Evolutionary conservation across 176 grass and related monocot genomes (phyloP), one percentile per base, ranked within the genome.

Genomic region (Triticum monococcum): DNA sequence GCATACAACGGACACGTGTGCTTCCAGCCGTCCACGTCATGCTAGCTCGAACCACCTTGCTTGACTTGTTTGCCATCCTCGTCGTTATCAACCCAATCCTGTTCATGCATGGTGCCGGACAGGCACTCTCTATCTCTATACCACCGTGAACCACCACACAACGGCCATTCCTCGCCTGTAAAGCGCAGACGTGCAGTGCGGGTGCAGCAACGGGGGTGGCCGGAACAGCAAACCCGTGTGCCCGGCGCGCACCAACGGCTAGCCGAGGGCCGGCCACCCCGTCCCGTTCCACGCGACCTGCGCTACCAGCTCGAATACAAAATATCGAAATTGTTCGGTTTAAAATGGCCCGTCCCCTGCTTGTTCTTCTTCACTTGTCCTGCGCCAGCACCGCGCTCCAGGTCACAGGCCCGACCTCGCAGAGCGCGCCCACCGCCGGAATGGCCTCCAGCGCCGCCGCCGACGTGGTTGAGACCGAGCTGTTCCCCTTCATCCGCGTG

Each of bases 401-500:
- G 5, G 10, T 23, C 45, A 7, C 45, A 1, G 12, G 8, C 35
- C 17, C n/a, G 24, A 64, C 33, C 18, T 41, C 52, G 23, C 75
- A 1, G 28, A 32, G 43, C 6, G 60, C 32, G 8, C 8, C 64
- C 45, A 12, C 46, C 75, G 22, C 60, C 60, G 30, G 54, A 59
- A 59, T 59, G 54, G 54, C 86, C 61, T 88, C 91, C 41, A 10
- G 30, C 32, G 46, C 54, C 59, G 87, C 92, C 40, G 20, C 35
- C 40, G 80, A 72, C 22, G 85, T 79, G 26, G 17, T 98, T 46
- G 17, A 66, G 20, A 40, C 85, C 12, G 89, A 92, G 67, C 88
- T 94, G 81, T 23, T 89, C 12, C 95, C 89, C 0, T 93, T 86
- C 68, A 78, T 97, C 36, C 85, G 85, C 78, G 63, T 85, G 46